Evolutionary conservation across 495 filamentous ascomycete genomes (phyloP), one percentile per base, ranked within the genome.

Genomic region (Acidomyces sp.): DNA sequence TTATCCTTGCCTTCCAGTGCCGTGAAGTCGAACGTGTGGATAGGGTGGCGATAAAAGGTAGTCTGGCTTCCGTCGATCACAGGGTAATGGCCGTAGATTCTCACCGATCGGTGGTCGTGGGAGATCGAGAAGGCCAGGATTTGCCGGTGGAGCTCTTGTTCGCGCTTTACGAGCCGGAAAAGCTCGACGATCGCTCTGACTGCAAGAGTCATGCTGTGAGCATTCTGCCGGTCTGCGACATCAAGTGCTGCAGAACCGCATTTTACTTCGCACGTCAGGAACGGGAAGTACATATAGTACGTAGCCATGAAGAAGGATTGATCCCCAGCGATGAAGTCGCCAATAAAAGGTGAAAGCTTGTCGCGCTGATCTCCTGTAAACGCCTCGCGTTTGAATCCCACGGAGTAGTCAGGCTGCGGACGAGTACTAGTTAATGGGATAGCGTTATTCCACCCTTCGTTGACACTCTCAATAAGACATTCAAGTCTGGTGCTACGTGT

Each of bases 231-330:
- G 46, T 65, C 55, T 17, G 59, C 54, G 22, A 63, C 26, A 34
- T 62, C 49, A 34, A 65, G 53, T 22, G 53, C 56, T 19, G 48
- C 45, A 13, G 47, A 49, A 22, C 55, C 56, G 30, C 49, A 62
- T 37, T 62, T 65, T 12, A 65, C 55, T 33, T 64, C 54, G 37
- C 54, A 62, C 0, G 57, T 58, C 3, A 66, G 46, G 34, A 67
- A 65, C 5, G 57, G 58, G 43, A 66, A 62, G 48, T 63, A 63
- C 47, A 64, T 65, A 2, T 58, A 18, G 20, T n/a, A n/a, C n/a
- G n/a, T n/a, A n/a, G n/a, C n/a, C n/a, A n/a, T n/a, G n/a, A n/a
- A n/a, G n/a, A n/a, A n/a, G n/a, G n/a, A n/a, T n/a, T n/a, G n/a
- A n/a, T n/a, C n/a, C n/a, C n/a, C n/a, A n/a, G n/a, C 19, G 12